Conservation (phyloP, 106 monocot genomes). For the Narthecium ossifragum region DNA sequence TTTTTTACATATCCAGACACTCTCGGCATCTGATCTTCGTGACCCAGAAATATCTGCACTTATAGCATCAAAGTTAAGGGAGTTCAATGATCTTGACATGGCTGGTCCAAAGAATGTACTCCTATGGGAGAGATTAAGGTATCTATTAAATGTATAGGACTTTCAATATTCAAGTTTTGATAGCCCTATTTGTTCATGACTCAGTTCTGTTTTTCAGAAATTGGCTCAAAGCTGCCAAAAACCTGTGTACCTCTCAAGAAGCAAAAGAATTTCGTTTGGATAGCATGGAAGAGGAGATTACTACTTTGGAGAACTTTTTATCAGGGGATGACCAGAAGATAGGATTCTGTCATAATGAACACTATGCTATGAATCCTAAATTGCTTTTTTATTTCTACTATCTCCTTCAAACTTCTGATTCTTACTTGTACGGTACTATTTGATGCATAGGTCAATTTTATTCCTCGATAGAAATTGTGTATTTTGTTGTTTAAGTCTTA, state of each 20-base stretch:
- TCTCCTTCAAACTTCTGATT: no score
- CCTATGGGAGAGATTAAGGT: slow-evolving; percentile 78
- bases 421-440: no score
- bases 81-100: slow-evolving; percentile 75
- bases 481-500: no score
- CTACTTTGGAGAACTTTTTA: slow-evolving; percentile 37
- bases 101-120: slow-evolving; percentile 44
- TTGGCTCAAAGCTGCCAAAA: slow-evolving; percentile 54
- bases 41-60: slow-evolving; percentile 65
- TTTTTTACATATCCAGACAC: slow-evolving; percentile 52
- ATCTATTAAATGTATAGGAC: not conserved
- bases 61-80: slow-evolving; percentile 66
- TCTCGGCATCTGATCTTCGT: slow-evolving; percentile 62
- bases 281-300: slow-evolving; percentile 52
- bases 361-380: no score
- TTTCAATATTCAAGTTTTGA: not conserved
- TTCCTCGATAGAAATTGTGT: no score
- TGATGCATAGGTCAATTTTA: no score
- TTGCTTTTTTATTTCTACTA: no score
- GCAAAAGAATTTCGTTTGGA: slow-evolving; percentile 46
- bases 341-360: slow-evolving; percentile 92
- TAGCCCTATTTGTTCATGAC: no score
- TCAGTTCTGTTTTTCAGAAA: slow-evolving; percentile 36
- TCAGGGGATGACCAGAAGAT: slow-evolving; percentile 36
- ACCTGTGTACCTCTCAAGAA: slow-evolving; percentile 37